phyloP scores from a whole-genome alignment of 805 yeast species.

The Wickerhamomyces canadensis region DNA sequence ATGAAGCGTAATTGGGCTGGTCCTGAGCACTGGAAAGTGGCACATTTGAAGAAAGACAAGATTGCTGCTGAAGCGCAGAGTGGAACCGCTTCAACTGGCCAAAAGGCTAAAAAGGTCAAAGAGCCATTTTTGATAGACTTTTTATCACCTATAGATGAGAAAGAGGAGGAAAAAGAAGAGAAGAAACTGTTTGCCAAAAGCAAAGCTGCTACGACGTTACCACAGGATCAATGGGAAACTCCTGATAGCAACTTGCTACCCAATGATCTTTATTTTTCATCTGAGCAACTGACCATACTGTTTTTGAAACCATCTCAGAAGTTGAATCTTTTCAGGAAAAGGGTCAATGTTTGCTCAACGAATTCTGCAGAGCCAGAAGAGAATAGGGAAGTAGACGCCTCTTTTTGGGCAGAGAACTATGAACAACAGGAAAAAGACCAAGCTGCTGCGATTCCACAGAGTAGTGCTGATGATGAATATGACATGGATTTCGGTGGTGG shows the following conservation, averaged over 20 bases:
- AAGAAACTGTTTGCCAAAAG: slow-evolving; percentile 36
- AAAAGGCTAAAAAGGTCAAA: slow-evolving; percentile 27
- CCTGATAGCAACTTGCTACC: slow-evolving; percentile 53
- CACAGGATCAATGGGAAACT: slow-evolving; percentile 36
- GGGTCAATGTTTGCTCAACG: slow-evolving; percentile 1
- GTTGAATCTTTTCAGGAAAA: slow-evolving; percentile 29
- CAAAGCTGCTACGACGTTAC: slow-evolving; percentile 30
- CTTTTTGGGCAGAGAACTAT: slow-evolving; percentile 68
- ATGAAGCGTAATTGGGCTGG: slow-evolving; percentile 81
- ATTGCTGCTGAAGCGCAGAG: slow-evolving; percentile 6
- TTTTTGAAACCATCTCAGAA: slow-evolving; percentile 60
- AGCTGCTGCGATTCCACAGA: slow-evolving; percentile 29
- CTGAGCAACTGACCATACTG: slow-evolving; percentile 59
- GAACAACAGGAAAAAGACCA: slow-evolving; percentile 32
- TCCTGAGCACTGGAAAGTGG: slow-evolving; percentile 87
- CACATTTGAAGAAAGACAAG: slow-evolving; percentile 41
- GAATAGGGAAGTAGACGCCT: slow-evolving; percentile 50
- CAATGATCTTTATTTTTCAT: slow-evolving; percentile 65
- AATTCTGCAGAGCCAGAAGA: slow-evolving; percentile 8
- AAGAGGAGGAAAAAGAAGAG: slow-evolving; percentile 33
- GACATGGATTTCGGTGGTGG: slow-evolving; percentile 32
- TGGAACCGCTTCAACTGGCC: slow-evolving; percentile 4
- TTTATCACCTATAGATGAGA: slow-evolving; percentile 26
- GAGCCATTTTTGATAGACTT: slow-evolving; percentile 40
- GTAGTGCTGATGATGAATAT: slow-evolving; percentile 24